Conservation (phyloP, 768 basidiomycete species). For the Mrakia frigida region DNA sequence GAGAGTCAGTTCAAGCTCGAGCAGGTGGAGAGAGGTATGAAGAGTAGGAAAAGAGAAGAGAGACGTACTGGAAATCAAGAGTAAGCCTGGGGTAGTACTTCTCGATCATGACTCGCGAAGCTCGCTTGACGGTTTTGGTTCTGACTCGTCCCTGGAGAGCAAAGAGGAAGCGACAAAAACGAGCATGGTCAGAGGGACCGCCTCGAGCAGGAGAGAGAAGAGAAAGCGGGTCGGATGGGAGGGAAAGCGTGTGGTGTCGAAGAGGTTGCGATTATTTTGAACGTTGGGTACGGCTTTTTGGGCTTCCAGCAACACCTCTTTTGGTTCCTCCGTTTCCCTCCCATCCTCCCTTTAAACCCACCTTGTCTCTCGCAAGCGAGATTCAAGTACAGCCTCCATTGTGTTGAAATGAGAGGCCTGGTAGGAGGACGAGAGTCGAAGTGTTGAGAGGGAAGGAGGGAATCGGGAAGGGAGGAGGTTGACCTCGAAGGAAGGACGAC, state of each 20-base stretch:
- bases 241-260: neutral
- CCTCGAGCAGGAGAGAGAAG: neutral
- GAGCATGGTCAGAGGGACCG: neutral
- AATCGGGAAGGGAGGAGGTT: neutral
- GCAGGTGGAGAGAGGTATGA: neutral
- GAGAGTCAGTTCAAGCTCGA: neutral
- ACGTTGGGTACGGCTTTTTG: neutral
- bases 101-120: constrained; percentile 97
- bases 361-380: neutral
- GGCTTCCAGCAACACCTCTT: constrained; percentile 8
- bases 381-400: neutral
- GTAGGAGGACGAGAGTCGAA: neutral
- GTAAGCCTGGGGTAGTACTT: constrained; percentile 99
- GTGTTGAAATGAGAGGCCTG: neutral
- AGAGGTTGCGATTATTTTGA: neutral
- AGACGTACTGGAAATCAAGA: constrained; percentile 78
- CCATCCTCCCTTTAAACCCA: neutral
- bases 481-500: neutral
- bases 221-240: neutral
- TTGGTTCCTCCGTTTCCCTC: neutral
- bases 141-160: constrained; percentile 85
- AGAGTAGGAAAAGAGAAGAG: neutral
- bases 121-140: constrained; percentile 99
- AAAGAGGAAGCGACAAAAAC: neutral
- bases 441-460: neutral